Evolutionary conservation across 495 filamentous ascomycete species (phyloP).

Genomic region (Penicillium cataractarum): DNA sequence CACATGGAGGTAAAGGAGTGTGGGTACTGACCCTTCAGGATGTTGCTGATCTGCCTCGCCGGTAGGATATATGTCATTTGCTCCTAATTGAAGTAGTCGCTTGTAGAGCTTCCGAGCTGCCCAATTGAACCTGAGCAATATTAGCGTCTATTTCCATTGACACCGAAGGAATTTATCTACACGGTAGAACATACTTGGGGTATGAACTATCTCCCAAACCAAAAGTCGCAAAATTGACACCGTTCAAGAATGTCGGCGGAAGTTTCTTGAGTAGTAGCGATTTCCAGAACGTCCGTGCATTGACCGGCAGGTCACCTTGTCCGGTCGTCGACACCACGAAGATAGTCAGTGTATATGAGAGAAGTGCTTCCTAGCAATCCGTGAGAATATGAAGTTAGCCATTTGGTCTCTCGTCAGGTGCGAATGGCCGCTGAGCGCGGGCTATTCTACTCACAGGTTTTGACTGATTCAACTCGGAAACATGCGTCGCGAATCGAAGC

Average conservation of each 20-base stretch:
- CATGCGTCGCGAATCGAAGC: constrained; percentile 73
- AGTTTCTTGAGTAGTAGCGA: constrained; percentile 78
- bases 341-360: constrained; percentile 64
- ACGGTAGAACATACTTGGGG: constrained; percentile 61
- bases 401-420: neutral
- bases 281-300: constrained; percentile 82
- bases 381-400: neutral
- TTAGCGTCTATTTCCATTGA: constrained; percentile 18
- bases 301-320: constrained; percentile 88
- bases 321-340: constrained; percentile 90
- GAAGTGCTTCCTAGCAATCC: constrained; percentile 44
- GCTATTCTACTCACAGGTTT: constrained; percentile 62
- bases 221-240: constrained; percentile 78
- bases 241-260: constrained; percentile 65
- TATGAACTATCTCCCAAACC: constrained; percentile 95
- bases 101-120: constrained; percentile 86
- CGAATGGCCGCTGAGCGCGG: neutral
- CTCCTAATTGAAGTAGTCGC: constrained; percentile 83
- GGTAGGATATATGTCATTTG: constrained; percentile 70
- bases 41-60: constrained; percentile 94
- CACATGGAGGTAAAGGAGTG: neutral
- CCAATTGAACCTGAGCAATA: constrained; percentile 77
- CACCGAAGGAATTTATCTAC: neutral
- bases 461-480: constrained; percentile 75
- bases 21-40: constrained; percentile 74